Percentiles rank a stretch among this genome's conserved stretches.
These are phyloP conservation scores for Debaryomyces castellii DNA, from an alignment of 805 yeast species.

Conservation along the genomic window DNA sequence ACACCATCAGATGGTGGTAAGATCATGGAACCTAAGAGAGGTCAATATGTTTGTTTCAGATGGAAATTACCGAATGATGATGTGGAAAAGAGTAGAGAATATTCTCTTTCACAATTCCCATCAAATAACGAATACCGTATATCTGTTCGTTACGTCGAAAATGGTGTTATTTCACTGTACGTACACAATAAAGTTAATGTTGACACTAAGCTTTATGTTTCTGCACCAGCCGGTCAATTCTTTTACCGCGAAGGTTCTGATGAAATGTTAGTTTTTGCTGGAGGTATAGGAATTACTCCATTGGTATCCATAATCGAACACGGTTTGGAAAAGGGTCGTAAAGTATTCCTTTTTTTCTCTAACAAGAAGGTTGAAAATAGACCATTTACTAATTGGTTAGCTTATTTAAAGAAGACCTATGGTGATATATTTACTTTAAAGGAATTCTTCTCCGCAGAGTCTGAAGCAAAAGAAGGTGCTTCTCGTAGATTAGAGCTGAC, in stretches of 20 bases:
- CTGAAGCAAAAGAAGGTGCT: conserved; percentile 9
- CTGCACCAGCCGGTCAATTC: conserved; percentile 63
- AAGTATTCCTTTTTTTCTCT: conserved; percentile 35
- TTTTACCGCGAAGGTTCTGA: conserved; percentile 26
- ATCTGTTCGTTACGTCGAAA: conserved; percentile 50
- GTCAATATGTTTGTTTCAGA: conserved; percentile 45
- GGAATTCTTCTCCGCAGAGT: conserved; percentile 21
- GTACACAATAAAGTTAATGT: conserved; percentile 47
- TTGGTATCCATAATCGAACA: conserved; percentile 50
- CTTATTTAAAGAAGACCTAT: conserved; percentile 12
- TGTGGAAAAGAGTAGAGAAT: conserved; percentile 53
- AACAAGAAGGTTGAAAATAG: conserved; percentile 18
- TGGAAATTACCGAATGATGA: conserved; percentile 34
- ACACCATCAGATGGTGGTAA: conserved; percentile 40
- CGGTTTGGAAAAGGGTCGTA: conserved; percentile 29
- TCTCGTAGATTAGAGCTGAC: conserved; percentile 9
- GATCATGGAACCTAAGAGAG: conserved; percentile 34
- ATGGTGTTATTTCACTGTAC: conserved; percentile 51
- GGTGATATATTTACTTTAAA: conserved; percentile 14
- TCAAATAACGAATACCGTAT: conserved; percentile 47
- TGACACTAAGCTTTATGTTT: conserved; percentile 49
- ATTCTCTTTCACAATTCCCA: conserved; percentile 49
- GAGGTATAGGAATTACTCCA: conserved; percentile 74
- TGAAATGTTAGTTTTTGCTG: conserved; percentile 45
- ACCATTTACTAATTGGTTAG: conserved; percentile 24